Evolutionary conservation across 352 stramenopile species (phyloP), one percentile per base, ranked within the genome.

Genomic region (Discostella stelligera): DNA sequence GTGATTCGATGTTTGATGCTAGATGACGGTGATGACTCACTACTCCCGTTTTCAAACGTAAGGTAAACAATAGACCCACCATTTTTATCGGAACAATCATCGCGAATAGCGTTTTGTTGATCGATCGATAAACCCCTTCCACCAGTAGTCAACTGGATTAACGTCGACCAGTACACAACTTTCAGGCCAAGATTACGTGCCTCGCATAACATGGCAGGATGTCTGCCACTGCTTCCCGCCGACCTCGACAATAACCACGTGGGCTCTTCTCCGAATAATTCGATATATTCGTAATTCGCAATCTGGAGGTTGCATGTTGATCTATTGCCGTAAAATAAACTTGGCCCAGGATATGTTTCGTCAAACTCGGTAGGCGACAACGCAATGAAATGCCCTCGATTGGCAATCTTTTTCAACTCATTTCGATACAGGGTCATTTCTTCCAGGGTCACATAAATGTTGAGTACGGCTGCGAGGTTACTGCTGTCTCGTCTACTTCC

Each of bases 121-220:
- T 74, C 53, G 11, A 32, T 65, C n/a, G 62, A 49, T 13, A 77
- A 46, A 18, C 58, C 66, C 18, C 23, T n/a, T 25, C 50, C 53
- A 8, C 66, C 49, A 16, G 18, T 39, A 23, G 7, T 32, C 39
- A 72, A 25, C 46, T 48, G 11, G 10, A 81, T 37, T 14, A 69
- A 18, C 11, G 67, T 82, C n/a, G 74, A 82, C 74, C 74, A 82
- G 53, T 78, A 82, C 21, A 41, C 68, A n/a, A 82, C 53, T 55
- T 82, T 82, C 67, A 82, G 74, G 11, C 68, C 74, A 11, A 82
- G 56, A 66, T 82, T 50, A 5, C 50, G 70, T 41, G 74, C 68
- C 52, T 74, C 65, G 27, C 50, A 61, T 8, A 82, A 50, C 30
- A 78, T n/a, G 7, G 66, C 41, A 14, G 74, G 74, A 48, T 82